phyloP scores from a whole-genome alignment of 1,284 basidiomycete genomes.

The Puccinia novopanici region DNA sequence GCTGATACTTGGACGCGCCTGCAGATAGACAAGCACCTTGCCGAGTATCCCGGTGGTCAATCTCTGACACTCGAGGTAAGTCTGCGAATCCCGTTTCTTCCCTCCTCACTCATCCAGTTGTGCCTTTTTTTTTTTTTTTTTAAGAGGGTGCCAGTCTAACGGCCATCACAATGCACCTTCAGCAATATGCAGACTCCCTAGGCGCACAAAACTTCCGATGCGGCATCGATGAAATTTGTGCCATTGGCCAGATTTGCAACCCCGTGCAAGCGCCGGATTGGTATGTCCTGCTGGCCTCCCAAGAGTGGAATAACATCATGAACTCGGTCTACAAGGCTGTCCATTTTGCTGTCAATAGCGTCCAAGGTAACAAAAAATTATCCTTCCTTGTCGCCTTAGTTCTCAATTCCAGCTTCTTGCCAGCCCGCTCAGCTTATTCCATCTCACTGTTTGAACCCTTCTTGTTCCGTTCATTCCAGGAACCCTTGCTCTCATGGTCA shows the following conservation, averaged over 20 bases:
- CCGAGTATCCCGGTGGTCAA: conserved; percentile 33
- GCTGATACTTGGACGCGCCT: conserved; percentile 36
- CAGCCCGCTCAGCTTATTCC: neutral
- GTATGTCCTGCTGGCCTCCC: conserved; percentile 39
- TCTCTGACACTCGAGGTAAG: conserved; percentile 32
- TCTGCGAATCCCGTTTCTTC: neutral
- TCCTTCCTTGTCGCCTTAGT: neutral
- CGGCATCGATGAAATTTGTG: conserved; percentile 35
- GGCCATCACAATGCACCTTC: neutral
- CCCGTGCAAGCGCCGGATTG: conserved; percentile 35
- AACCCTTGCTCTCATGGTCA: conserved; percentile 41
- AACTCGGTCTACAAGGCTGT: conserved; percentile 29
- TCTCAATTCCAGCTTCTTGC: neutral
- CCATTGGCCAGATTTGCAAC: conserved; percentile 41
- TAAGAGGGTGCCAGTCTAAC: neutral
- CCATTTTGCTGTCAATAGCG: conserved; percentile 17
- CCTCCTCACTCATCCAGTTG: neutral
- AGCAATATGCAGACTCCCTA: conserved; percentile 30
- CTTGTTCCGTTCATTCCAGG: neutral
- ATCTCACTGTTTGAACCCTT: neutral
- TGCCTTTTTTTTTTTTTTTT: neutral
- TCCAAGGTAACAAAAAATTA: conserved; percentile 28
- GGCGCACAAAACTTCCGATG: conserved; percentile 44
- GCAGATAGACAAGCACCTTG: conserved; percentile 34
- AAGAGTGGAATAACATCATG: conserved; percentile 44